A percentile compares a stretch with the other conserved stretches of the same genome.
phyloP scores from a whole-genome alignment of 1,139 yeast species.

The Hemisphaericaspora xylofermentans region DNA sequence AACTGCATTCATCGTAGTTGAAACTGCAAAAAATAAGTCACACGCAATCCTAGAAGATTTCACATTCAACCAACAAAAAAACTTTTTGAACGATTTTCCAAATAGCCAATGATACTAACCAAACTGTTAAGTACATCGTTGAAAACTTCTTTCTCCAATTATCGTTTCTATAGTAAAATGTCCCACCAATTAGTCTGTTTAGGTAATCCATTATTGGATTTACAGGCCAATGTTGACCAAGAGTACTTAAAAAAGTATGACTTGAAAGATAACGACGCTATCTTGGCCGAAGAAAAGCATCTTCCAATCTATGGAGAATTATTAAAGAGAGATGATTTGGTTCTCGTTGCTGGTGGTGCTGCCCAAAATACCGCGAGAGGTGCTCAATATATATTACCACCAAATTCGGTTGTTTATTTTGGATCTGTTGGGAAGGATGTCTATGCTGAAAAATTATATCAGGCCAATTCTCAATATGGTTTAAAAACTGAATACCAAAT shows the following conservation, averaged over 20 bases:
- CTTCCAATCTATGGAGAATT: conserved; percentile 83
- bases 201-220: conserved; percentile 75
- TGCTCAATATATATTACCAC: conserved; percentile 88
- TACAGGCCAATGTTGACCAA: conserved; percentile 76
- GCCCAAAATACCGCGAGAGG: conserved; percentile 99
- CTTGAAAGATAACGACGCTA: conserved; percentile 91
- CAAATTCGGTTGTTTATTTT: conserved; percentile 82
- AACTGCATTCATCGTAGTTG: too few relatives aligned
- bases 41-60: too few relatives aligned
- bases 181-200: conserved; percentile 47
- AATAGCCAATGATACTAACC: neutral
- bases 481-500: conserved; percentile 84
- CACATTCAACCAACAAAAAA: neutral
- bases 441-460: conserved; percentile 74
- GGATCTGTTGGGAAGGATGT: conserved; percentile 96
- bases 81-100: neutral
- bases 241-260: conserved; percentile 75
- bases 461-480: conserved; percentile 87
- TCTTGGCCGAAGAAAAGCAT: conserved; percentile 85
- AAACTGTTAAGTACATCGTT: neutral
- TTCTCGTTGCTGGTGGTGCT: conserved; percentile 96
- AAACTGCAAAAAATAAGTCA: neutral
- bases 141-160: neutral
- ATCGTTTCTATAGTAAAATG: conserved; percentile 21
- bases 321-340: conserved; percentile 57